These are phyloP conservation scores for Colletotrichum somersetense DNA, from an alignment of 2,329 filamentous ascomycete genomes.

Conservation along the genomic window DNA sequence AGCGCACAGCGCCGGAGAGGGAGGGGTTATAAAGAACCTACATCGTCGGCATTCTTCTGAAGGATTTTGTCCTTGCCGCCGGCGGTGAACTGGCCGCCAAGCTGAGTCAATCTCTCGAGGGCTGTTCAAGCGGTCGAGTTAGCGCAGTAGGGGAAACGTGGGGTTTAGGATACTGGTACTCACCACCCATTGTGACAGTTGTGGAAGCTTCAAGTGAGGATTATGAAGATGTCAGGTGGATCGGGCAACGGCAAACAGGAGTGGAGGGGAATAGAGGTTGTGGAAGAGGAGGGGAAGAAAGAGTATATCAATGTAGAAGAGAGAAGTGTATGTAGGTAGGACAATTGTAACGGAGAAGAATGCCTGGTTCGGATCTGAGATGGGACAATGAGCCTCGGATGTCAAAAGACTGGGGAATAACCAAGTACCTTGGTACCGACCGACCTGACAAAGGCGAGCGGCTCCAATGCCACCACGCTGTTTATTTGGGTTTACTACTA, in stretches of 20 bases:
- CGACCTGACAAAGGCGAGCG: conserved; percentile 9
- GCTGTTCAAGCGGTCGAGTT: conserved; percentile 52
- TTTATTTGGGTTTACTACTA: neutral
- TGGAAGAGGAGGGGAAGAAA: neutral
- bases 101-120: conserved; percentile 69
- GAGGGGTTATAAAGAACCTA: conserved; percentile 48
- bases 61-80: conserved; percentile 68
- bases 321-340: neutral
- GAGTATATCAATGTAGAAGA: conserved; percentile 19
- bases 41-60: conserved; percentile 76
- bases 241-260: neutral
- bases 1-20: conserved; percentile 10
- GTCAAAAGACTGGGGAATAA: conserved; percentile 11
- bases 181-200: conserved; percentile 54
- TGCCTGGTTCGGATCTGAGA: conserved; percentile 30
- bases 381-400: conserved; percentile 40
- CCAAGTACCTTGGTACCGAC: neutral
- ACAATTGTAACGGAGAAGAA: neutral
- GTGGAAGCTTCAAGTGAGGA: conserved; percentile 23
- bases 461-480: conserved; percentile 20
- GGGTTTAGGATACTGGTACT: conserved; percentile 44
- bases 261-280: neutral
- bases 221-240: conserved; percentile 2
- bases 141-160: neutral
- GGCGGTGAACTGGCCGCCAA: conserved; percentile 71